Evolutionary conservation across 1,139 yeast genomes (phyloP).

Genomic region (Blastobotrys buckinghamii): DNA sequence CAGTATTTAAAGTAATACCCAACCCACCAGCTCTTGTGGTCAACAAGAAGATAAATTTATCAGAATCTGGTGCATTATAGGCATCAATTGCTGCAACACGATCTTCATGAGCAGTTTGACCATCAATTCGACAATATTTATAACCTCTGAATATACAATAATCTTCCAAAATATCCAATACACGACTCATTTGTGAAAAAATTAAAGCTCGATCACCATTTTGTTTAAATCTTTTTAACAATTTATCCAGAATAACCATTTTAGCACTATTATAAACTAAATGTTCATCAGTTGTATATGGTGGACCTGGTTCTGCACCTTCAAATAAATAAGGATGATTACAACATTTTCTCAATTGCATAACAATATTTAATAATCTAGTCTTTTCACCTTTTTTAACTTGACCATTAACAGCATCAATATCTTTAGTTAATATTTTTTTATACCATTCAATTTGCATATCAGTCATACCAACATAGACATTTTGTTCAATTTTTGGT

Average conservation of each 20-base stretch:
- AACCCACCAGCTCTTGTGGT: conserved; percentile 99
- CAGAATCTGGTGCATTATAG: conserved; percentile 74
- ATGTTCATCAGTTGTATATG: conserved; percentile 94
- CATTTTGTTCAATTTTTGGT: conserved; percentile 85
- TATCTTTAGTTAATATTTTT: conserved; percentile 81
- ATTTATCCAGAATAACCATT: conserved; percentile 80
- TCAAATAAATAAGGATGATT: conserved; percentile 95
- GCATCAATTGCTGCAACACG: conserved; percentile 90
- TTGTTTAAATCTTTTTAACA: conserved; percentile 61
- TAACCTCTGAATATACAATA: conserved; percentile 81
- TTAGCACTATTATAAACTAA: conserved; percentile 82
- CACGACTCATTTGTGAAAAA: conserved; percentile 92
- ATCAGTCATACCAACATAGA: conserved; percentile 89
- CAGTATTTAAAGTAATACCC: conserved; percentile 90
- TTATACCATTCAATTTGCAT: conserved; percentile 95
- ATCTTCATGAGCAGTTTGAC: conserved; percentile 90
- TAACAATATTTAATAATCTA: conserved; percentile 81
- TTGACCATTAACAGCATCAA: conserved; percentile 93
- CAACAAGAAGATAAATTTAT: conserved; percentile 75
- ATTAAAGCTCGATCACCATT: conserved; percentile 89
- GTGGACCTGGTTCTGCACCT: conserved; percentile 99
- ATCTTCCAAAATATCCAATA: conserved; percentile 88
- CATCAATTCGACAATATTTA: conserved; percentile 90
- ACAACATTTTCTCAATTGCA: conserved; percentile 95
- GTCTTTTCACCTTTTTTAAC: conserved; percentile 88